Evolutionary conservation across 2,329 filamentous ascomycete species (phyloP).

Genomic region (Fusarium penzigii): DNA sequence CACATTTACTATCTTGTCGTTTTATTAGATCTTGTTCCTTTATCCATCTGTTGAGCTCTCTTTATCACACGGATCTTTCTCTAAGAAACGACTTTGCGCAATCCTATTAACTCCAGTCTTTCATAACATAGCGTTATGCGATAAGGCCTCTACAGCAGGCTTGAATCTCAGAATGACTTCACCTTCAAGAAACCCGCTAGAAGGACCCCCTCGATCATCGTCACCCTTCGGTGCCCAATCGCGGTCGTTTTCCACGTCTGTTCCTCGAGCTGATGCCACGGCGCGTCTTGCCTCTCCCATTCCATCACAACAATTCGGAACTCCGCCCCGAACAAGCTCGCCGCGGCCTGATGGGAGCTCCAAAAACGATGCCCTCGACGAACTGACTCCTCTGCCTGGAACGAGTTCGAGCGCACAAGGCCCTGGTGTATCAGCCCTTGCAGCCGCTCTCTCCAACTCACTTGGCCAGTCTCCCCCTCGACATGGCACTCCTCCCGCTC

Average conservation of each 20-base stretch:
- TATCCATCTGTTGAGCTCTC: background rate
- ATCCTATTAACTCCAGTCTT: constrained; percentile 3
- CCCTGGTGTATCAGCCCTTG: constrained; percentile 83
- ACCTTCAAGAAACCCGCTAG: constrained; percentile 39
- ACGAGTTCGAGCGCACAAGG: constrained; percentile 66
- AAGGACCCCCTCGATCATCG: constrained; percentile 43
- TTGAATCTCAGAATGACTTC: constrained; percentile 37
- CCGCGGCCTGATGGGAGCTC: constrained; percentile 28
- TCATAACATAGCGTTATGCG: constrained; percentile 23
- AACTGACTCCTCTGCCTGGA: constrained; percentile 65
- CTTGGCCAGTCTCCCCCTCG: constrained; percentile 69
- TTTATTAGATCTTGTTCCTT: background rate
- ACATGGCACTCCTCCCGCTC: constrained; percentile 64
- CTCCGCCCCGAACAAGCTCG: constrained; percentile 38
- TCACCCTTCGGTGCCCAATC: constrained; percentile 50
- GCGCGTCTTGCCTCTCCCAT: constrained; percentile 63
- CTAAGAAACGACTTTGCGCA: no score
- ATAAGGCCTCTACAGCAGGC: constrained; percentile 22
- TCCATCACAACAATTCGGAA: constrained; percentile 40
- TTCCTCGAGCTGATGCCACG: constrained; percentile 60
- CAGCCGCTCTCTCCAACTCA: constrained; percentile 79
- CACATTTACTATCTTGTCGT: no score
- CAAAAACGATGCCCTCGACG: constrained; percentile 36
- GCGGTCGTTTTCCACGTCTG: constrained; percentile 51
- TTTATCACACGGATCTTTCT: constrained; percentile 5